Evolutionary conservation across 2,329 filamentous ascomycete species (phyloP).

Genomic region (Phaeosphaeriaceae sp.): DNA sequence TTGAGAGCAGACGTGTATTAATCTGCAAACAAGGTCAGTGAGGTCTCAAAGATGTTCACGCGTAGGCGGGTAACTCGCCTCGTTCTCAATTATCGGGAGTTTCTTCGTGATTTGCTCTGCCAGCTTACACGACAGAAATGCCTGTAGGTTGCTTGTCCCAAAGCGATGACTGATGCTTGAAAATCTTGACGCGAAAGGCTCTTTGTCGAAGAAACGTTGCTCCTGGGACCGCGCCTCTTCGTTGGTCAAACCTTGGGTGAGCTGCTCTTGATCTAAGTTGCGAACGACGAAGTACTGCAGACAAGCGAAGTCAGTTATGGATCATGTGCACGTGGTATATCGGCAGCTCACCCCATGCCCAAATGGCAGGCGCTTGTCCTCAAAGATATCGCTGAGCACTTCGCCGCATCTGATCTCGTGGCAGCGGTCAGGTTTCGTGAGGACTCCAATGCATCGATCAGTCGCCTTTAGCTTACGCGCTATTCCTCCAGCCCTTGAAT

Average conservation of each 20-base stretch:
- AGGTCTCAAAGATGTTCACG: too few relatives aligned
- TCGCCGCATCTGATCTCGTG: constrained; percentile 58
- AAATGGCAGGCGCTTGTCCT: constrained; percentile 66
- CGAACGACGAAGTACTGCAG: constrained; percentile 82
- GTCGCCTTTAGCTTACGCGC: constrained; percentile 43
- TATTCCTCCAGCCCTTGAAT: constrained; percentile 73
- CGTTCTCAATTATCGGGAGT: constrained; percentile 52
- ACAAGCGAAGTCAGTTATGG: too few relatives aligned
- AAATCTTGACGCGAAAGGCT: constrained; percentile 57
- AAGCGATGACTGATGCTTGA: constrained; percentile 53
- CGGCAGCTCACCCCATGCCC: too few relatives aligned
- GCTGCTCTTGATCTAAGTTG: constrained; percentile 63
- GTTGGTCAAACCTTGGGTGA: constrained; percentile 54
- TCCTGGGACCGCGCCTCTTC: constrained; percentile 58
- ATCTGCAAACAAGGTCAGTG: constrained; percentile 36
- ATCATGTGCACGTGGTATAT: too few relatives aligned
- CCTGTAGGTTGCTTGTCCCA: constrained; percentile 60
- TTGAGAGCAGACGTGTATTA: constrained; percentile 54
- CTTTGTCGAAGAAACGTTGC: constrained; percentile 55
- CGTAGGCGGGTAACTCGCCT: constrained; percentile 14
- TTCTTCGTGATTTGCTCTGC: constrained; percentile 51
- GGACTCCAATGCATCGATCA: constrained; percentile 63
- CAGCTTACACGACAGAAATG: constrained; percentile 56
- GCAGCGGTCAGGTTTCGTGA: constrained; percentile 84
- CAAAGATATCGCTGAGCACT: constrained; percentile 69